phyloP scores from a whole-genome alignment of 805 yeast species.

The Kurtzmaniella cleridarum region DNA sequence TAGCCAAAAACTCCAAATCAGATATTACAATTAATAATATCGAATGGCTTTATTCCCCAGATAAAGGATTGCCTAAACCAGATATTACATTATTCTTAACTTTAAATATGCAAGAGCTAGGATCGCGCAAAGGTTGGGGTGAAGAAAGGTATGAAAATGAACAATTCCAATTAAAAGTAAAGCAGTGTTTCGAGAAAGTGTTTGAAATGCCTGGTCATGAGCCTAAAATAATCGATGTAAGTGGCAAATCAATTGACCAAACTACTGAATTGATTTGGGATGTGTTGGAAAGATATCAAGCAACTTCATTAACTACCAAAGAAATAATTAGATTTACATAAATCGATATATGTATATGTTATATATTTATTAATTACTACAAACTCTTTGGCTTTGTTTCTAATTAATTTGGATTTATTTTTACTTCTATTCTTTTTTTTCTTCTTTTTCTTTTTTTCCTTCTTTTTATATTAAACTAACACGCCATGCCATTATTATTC shows the following conservation, averaged over 20 bases:
- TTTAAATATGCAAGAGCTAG: constrained; percentile 40
- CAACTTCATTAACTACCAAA: constrained; percentile 8
- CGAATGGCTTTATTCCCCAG: constrained; percentile 80
- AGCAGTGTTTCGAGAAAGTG: constrained; percentile 48
- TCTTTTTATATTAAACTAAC: not conserved
- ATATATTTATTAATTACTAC: too few species aligned
- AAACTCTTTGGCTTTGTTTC: not conserved
- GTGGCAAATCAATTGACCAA: constrained; percentile 48
- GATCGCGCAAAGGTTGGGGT: constrained; percentile 76
- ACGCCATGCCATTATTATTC: constrained; percentile 5
- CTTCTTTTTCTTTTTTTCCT: not conserved
- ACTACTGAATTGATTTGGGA: constrained; percentile 47
- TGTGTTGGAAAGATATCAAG: constrained; percentile 9
- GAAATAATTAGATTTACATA: constrained; percentile 7
- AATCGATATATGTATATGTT: too few species aligned
- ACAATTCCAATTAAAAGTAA: constrained; percentile 72
- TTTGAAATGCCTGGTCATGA: constrained; percentile 23
- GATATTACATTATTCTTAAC: constrained; percentile 78
- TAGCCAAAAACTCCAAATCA: constrained; percentile 51
- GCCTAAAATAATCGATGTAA: constrained; percentile 49
- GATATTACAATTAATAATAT: constrained; percentile 31
- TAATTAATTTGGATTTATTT: constrained; percentile 2
- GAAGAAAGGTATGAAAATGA: constrained; percentile 83
- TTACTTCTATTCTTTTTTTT: constrained; percentile 2
- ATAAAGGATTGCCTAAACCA: constrained; percentile 79